Conservation (phyloP, 371 early-diverging fungal genomes). For the Funneliformis caledonium region DNA sequence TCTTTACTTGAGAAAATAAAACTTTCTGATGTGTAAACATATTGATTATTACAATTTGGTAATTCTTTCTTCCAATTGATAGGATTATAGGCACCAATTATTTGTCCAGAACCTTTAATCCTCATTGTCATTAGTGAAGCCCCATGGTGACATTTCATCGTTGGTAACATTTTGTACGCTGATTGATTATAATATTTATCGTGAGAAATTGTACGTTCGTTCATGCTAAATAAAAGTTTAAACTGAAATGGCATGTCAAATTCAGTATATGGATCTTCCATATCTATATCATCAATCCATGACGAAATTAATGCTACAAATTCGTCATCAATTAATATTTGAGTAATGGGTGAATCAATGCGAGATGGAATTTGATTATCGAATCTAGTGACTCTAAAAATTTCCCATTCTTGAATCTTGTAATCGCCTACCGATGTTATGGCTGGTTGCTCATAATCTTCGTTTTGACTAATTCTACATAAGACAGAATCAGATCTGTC, state of each 20-base stretch:
- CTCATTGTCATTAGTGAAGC: slow-evolving; percentile 20
- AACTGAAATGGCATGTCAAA: slow-evolving; percentile 13
- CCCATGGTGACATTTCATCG: slow-evolving; percentile 19
- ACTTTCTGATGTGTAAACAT: slow-evolving; percentile 3
- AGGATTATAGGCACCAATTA: slow-evolving; percentile 31
- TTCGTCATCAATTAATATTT: neutral
- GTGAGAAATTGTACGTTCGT: neutral
- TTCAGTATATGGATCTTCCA: slow-evolving; percentile 5
- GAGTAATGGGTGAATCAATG: neutral
- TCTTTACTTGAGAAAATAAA: slow-evolving; percentile 22
- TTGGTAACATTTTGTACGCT: slow-evolving; percentile 4
- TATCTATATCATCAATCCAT: slow-evolving; percentile 20
- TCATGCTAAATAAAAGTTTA: slow-evolving; percentile 4
- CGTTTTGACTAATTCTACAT: neutral
- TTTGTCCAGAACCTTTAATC: slow-evolving; percentile 11
- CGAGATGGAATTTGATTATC: neutral
- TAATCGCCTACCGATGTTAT: neutral
- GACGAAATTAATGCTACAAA: slow-evolving; percentile 10
- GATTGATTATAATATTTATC: neutral
- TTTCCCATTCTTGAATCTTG: slow-evolving; percentile 6
- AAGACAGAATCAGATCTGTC: neutral
- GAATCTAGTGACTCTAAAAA: neutral
- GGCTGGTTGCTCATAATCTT: neutral
- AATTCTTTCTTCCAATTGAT: neutral
- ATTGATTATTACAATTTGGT: neutral